Evolutionary conservation across 805 yeast species (phyloP).

Genomic region (Wickerhamomyces alni): DNA sequence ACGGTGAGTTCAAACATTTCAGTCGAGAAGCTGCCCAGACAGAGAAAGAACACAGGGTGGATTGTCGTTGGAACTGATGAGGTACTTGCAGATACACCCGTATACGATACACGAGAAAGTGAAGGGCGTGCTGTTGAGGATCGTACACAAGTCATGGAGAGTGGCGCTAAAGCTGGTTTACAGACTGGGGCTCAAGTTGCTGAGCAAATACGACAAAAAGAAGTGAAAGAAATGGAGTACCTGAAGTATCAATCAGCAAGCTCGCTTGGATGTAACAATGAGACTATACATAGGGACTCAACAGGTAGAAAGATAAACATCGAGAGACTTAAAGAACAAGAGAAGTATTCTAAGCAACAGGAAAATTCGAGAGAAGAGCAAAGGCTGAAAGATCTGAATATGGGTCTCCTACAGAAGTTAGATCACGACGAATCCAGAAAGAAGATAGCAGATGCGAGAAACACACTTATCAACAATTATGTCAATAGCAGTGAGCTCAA

Average conservation of each 20-base stretch:
- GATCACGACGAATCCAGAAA: conserved; percentile 30
- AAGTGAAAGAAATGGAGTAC: conserved; percentile 16
- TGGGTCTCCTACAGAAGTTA: conserved; percentile 34
- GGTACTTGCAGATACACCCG: background rate
- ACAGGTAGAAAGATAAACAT: conserved; percentile 49
- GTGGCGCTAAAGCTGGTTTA: conserved; percentile 37
- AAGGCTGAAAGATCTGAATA: conserved; percentile 26
- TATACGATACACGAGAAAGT: too few species aligned
- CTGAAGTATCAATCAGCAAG: conserved; percentile 7
- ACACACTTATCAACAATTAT: conserved; percentile 24
- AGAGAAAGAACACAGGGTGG: conserved; percentile 10
- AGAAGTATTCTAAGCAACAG: conserved; percentile 21
- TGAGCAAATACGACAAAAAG: conserved; percentile 29
- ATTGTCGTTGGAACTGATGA: conserved; percentile 19
- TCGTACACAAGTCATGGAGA: conserved; percentile 15
- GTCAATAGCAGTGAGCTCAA: conserved; percentile 36
- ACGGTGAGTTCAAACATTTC: conserved; percentile 4
- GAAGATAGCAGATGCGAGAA: conserved; percentile 22
- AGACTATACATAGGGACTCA: conserved; percentile 56
- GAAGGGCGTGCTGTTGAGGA: too few species aligned
- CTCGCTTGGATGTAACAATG: conserved; percentile 13
- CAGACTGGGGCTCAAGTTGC: conserved; percentile 41
- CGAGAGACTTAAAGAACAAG: conserved; percentile 22
- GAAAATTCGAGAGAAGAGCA: conserved; percentile 24
- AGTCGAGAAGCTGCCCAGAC: too few species aligned